Evolutionary conservation across 2,329 filamentous ascomycete genomes (phyloP).

Genomic region (Calonectria pseudoturangicola): DNA sequence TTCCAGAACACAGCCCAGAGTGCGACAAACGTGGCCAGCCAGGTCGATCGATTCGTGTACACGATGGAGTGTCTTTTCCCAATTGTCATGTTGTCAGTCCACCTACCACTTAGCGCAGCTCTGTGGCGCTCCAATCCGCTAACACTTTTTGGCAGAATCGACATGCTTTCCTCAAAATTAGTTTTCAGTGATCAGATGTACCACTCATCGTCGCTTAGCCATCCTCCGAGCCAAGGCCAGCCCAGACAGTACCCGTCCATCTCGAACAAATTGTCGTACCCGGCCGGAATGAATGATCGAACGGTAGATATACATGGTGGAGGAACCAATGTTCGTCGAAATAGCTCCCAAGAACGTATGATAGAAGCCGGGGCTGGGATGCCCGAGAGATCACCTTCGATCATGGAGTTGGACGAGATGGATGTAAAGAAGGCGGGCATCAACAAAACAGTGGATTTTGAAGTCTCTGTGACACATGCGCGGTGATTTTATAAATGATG

Average conservation of each 20-base stretch:
- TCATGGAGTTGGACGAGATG: constrained; percentile 53
- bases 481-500: not conserved
- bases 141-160: constrained; percentile 50
- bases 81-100: constrained; percentile 62
- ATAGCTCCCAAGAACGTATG: constrained; percentile 51
- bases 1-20: constrained; percentile 62
- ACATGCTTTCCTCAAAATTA: constrained; percentile 59
- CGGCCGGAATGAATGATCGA: constrained; percentile 49
- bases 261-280: constrained; percentile 41
- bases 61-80: constrained; percentile 65
- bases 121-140: rapidly evolving
- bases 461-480: constrained; percentile 29
- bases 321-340: constrained; percentile 28
- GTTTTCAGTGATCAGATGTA: constrained; percentile 54
- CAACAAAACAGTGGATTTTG: constrained; percentile 48
- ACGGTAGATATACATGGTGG: constrained; percentile 50
- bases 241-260: constrained; percentile 42
- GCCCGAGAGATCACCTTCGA: constrained; percentile 45
- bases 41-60: constrained; percentile 65
- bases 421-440: constrained; percentile 49
- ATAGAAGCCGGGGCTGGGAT: constrained; percentile 44
- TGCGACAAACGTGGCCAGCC: constrained; percentile 60
- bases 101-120: not conserved
- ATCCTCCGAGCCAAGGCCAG: constrained; percentile 33
- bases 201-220: constrained; percentile 46